Conservation (phyloP, 768 basidiomycete species). For the Russula ochroleuca region DNA sequence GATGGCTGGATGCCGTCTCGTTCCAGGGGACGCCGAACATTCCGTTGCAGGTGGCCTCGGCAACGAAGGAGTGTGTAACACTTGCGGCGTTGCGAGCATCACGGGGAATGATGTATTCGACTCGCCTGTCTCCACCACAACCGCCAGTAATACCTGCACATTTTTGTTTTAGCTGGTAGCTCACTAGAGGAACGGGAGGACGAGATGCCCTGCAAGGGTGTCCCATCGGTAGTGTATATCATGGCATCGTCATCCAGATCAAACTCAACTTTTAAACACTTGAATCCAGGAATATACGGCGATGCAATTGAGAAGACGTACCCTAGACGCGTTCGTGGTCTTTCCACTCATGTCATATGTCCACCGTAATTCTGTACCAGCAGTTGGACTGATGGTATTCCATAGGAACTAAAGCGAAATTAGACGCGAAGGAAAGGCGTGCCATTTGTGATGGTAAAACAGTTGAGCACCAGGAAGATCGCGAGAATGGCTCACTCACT, state of each 20-base stretch:
- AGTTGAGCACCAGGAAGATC: constrained; percentile 9
- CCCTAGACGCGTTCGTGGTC: constrained; percentile 88
- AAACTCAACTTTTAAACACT: constrained; percentile 72
- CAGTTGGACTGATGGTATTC: constrained; percentile 69
- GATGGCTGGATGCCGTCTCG: constrained; percentile 80
- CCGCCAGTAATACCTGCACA: constrained; percentile 86
- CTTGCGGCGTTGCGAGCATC: constrained; percentile 55
- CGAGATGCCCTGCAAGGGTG: constrained; percentile 32
- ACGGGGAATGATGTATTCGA: constrained; percentile 87
- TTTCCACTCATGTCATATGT: constrained; percentile 71
- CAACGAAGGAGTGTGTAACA: constrained; percentile 61
- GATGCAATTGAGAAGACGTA: constrained; percentile 35
- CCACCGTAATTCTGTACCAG: constrained; percentile 89
- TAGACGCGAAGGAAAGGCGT: neutral
- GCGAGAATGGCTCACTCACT: constrained; percentile 47
- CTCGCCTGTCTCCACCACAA: constrained; percentile 77
- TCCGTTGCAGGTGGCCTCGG: constrained; percentile 85
- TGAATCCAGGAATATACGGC: neutral
- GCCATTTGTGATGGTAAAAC: constrained; percentile 20
- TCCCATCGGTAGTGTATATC: constrained; percentile 62
- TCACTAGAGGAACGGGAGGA: neutral
- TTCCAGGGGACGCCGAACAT: constrained; percentile 90
- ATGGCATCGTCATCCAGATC: constrained; percentile 95
- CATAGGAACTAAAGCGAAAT: constrained; percentile 2
- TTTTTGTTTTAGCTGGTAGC: neutral